Conservation (phyloP, 176 grass and related monocot genomes). For the Rhynchospora tenuis region DNA sequence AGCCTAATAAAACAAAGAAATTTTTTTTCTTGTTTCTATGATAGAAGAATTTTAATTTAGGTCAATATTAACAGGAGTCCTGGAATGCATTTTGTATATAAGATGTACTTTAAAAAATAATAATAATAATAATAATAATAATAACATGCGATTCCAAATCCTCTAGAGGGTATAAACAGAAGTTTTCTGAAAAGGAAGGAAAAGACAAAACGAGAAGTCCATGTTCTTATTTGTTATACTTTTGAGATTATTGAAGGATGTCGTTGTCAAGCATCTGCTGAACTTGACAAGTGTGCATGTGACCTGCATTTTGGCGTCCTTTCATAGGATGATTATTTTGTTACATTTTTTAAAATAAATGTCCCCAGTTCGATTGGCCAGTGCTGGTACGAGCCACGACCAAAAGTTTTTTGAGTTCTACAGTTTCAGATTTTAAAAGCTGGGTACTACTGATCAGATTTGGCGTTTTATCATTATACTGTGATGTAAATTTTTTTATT, state of each 20-base stretch:
- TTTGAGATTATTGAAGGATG: background rate
- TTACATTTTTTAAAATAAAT: background rate
- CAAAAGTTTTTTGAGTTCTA: background rate
- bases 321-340: background rate
- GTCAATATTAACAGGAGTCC: too few species aligned
- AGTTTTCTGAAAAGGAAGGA: background rate
- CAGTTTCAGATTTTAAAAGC: background rate
- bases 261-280: background rate
- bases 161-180: background rate
- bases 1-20: too few species aligned
- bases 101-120: too few species aligned
- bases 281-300: background rate
- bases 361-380: background rate
- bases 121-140: background rate
- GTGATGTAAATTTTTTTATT: too few species aligned
- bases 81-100: too few species aligned
- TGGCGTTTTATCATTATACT: too few species aligned
- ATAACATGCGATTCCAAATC: background rate
- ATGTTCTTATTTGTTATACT: too few species aligned
- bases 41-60: too few species aligned
- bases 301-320: background rate
- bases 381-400: background rate
- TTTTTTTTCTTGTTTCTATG: too few species aligned
- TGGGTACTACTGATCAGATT: too few species aligned
- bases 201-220: background rate